phyloP scores from a whole-genome alignment of 2,329 filamentous ascomycete genomes.

The Periconia sp. region DNA sequence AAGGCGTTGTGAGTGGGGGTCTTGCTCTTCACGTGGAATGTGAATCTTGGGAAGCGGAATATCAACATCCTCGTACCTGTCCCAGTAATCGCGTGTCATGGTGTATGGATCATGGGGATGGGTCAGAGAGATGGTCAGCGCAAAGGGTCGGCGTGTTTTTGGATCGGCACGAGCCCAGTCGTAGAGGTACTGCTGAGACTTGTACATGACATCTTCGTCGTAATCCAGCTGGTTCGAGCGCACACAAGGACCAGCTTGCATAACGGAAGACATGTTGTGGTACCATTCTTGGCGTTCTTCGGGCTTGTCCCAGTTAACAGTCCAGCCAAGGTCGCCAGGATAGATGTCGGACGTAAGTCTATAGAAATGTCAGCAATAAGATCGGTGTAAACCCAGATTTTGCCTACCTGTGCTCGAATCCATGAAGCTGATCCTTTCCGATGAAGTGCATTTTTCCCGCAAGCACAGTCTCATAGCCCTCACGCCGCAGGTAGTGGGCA shows the following conservation, averaged over 20 bases:
- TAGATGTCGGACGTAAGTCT: slow-evolving; percentile 95
- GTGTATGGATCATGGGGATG: slow-evolving; percentile 95
- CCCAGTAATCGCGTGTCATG: slow-evolving; percentile 92
- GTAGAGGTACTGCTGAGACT: slow-evolving; percentile 85
- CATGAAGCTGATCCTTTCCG: slow-evolving; percentile 84
- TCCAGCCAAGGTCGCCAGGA: slow-evolving; percentile 91
- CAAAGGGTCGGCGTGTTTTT: slow-evolving; percentile 71
- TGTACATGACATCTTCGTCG: slow-evolving; percentile 94
- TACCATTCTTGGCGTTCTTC: slow-evolving; percentile 84
- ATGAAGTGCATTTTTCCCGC: slow-evolving; percentile 98
- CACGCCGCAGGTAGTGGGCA: slow-evolving; percentile 82
- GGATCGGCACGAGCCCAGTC: slow-evolving; percentile 83
- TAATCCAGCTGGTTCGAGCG: slow-evolving; percentile 95
- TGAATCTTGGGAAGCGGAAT: slow-evolving; percentile 79
- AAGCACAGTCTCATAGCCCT: slow-evolving; percentile 86
- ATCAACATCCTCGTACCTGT: slow-evolving; percentile 84
- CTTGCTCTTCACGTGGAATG: slow-evolving; percentile 79
- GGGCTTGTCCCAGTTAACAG: slow-evolving; percentile 92
- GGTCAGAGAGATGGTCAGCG: slow-evolving; percentile 87
- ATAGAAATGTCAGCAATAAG: background rate
- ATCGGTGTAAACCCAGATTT: slow-evolving; percentile 3
- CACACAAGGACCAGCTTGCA: slow-evolving; percentile 85
- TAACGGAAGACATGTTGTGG: slow-evolving; percentile 91
- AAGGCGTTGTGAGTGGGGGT: slow-evolving; percentile 83
- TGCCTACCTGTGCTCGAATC: slow-evolving; percentile 70